Evolutionary conservation across 495 filamentous ascomycete species (phyloP).

Genomic region (Penicillium dipodomyicola): DNA sequence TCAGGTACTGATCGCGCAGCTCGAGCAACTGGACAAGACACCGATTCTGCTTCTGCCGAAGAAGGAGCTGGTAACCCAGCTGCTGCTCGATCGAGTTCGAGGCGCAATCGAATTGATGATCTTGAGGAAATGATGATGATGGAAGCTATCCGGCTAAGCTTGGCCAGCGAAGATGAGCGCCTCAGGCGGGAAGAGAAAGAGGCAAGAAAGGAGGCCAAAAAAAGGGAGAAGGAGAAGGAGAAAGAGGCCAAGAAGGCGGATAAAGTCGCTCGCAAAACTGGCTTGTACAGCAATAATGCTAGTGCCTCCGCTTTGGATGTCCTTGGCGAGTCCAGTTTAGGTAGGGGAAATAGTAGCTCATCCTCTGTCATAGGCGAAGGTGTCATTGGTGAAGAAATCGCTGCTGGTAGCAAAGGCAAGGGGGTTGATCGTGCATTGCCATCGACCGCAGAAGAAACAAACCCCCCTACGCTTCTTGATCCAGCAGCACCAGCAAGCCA

Average conservation of each 20-base stretch:
- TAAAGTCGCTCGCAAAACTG: constrained; percentile 60
- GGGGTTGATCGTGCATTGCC: constrained; percentile 60
- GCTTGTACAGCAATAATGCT: constrained; percentile 46
- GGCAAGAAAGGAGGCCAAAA: constrained; percentile 74
- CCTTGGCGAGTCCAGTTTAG: constrained; percentile 24
- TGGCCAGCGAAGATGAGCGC: constrained; percentile 88
- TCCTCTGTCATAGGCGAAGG: constrained; percentile 29
- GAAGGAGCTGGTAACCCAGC: constrained; percentile 44
- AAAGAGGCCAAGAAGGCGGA: constrained; percentile 79
- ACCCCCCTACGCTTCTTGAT: background rate
- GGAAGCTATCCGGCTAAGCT: constrained; percentile 85
- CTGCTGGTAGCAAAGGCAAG: constrained; percentile 70
- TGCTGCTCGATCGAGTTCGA: constrained; percentile 55
- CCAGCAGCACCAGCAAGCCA: constrained; percentile 4
- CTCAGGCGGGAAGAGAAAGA: constrained; percentile 79
- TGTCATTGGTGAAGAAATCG: constrained; percentile 31
- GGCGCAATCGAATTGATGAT: constrained; percentile 73
- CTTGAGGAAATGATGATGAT: constrained; percentile 98
- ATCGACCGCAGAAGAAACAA: constrained; percentile 6
- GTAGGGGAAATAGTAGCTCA: constrained; percentile 37
- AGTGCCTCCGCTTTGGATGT: constrained; percentile 40
- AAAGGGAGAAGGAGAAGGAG: constrained; percentile 75
- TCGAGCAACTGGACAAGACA: constrained; percentile 33
- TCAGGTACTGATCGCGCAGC: constrained; percentile 19
- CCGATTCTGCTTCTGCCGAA: constrained; percentile 40